phyloP scores from a whole-genome alignment of 2,329 filamentous ascomycete genomes.

The Apiospora arundinis region DNA sequence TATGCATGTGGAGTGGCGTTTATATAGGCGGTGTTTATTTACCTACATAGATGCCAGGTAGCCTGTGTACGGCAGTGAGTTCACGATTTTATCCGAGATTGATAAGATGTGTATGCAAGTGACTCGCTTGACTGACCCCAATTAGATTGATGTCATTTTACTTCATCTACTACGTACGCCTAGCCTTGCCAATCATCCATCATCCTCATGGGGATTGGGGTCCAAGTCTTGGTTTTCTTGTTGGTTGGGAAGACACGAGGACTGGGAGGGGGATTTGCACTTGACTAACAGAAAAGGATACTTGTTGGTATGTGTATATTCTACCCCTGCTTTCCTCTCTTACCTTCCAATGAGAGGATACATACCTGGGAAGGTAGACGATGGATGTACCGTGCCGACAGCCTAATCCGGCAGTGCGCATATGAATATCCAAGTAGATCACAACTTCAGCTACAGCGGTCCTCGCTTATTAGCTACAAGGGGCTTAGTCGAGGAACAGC shows the following conservation, averaged over 20 bases:
- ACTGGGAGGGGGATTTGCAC: not conserved
- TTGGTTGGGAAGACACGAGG: not conserved
- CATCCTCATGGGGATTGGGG: not conserved
- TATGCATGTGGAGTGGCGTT: not conserved
- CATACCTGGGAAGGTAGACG: too few relatives aligned
- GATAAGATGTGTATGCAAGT: not conserved
- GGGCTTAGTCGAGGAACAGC: not conserved
- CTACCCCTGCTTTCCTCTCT: not conserved
- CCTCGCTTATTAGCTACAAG: not conserved
- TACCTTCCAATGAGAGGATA: too few relatives aligned
- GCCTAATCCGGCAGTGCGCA: not conserved
- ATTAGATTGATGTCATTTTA: not conserved
- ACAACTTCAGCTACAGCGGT: not conserved
- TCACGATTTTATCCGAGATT: not conserved
- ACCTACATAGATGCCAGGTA: not conserved
- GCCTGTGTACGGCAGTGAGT: not conserved
- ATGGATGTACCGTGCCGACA: not conserved
- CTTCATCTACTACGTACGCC: slow-evolving; percentile 8
- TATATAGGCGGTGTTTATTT: not conserved
- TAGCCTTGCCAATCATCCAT: not conserved
- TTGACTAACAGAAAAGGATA: not conserved
- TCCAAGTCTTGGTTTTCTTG: not conserved
- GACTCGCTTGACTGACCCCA: not conserved
- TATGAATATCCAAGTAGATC: not conserved
- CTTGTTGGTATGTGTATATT: not conserved